Percentiles rank a stretch among this genome's conserved stretches.
Conservation (phyloP, 1,139 yeast species). For the Kodamaea anthophila region DNA sequence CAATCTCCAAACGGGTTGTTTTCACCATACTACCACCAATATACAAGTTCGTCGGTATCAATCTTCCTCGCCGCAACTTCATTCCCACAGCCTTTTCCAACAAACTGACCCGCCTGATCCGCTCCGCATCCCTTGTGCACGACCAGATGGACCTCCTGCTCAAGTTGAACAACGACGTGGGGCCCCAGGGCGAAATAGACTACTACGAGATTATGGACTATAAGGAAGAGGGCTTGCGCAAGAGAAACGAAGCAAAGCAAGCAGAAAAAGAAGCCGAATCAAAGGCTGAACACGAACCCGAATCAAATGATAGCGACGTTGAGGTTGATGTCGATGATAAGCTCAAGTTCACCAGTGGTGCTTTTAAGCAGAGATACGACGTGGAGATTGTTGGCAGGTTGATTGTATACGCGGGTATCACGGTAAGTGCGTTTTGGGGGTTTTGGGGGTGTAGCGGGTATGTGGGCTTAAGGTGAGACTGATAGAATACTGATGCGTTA, state of each 20-base stretch:
- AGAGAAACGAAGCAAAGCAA: background rate
- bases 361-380: conserved; percentile 54
- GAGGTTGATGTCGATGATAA: no score
- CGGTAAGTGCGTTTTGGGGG: conserved; percentile 43
- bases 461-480: no score
- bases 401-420: conserved; percentile 69
- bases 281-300: conserved; percentile 8
- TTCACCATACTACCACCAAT: conserved; percentile 45
- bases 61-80: conserved; percentile 38
- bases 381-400: conserved; percentile 70
- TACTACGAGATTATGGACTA: conserved; percentile 39
- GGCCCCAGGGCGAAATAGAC: conserved; percentile 39
- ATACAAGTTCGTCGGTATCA: conserved; percentile 37
- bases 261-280: conserved; percentile 7
- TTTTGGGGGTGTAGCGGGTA: no score
- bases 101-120: conserved; percentile 30
- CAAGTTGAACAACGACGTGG: conserved; percentile 29
- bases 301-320: conserved; percentile 5
- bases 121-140: conserved; percentile 36
- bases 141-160: conserved; percentile 29
- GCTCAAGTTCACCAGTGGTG: conserved; percentile 30
- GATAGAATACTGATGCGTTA: no score
- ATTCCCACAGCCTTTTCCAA: conserved; percentile 37
- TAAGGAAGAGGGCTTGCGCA: conserved; percentile 7
- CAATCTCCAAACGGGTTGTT: conserved; percentile 56